Evolutionary conservation across 2,329 filamentous ascomycete genomes (phyloP).

Genomic region (Fusarium kyushuense): DNA sequence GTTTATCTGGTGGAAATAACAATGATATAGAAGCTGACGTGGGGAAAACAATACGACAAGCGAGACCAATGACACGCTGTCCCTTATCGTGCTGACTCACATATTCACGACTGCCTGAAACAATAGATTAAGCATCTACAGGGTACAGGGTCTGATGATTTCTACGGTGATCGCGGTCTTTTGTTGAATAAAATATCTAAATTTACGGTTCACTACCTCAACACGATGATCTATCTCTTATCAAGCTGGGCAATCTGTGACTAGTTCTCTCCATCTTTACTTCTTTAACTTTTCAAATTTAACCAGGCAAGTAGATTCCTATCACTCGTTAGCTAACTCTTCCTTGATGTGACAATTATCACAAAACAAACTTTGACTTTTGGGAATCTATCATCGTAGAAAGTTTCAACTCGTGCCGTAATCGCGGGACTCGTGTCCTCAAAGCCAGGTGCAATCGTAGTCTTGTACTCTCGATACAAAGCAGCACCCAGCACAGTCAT

Average conservation of each 20-base stretch:
- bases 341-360: fast-evolving
- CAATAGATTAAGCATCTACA: background rate
- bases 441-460: conserved; percentile 26
- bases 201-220: background rate
- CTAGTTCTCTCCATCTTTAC: background rate
- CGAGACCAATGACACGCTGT: background rate
- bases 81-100: background rate
- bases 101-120: background rate
- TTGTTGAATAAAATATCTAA: background rate
- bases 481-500: conserved; percentile 39
- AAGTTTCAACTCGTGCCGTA: conserved; percentile 41
- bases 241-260: fast-evolving
- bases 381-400: conserved; percentile 38
- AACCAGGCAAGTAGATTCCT: conserved; percentile 40
- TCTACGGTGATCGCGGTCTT: background rate
- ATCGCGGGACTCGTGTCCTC: conserved; percentile 33
- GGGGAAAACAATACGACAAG: background rate
- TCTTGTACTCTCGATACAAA: conserved; percentile 36
- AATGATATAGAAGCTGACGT: background rate
- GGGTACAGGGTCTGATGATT: background rate
- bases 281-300: conserved; percentile 25
- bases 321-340: fast-evolving
- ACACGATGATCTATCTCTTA: background rate
- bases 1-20: background rate
- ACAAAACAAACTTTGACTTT: conserved; percentile 20